These are phyloP conservation scores for Colletotrichum falcatum DNA, from an alignment of 2,329 filamentous ascomycete genomes.

Conservation along the genomic window DNA sequence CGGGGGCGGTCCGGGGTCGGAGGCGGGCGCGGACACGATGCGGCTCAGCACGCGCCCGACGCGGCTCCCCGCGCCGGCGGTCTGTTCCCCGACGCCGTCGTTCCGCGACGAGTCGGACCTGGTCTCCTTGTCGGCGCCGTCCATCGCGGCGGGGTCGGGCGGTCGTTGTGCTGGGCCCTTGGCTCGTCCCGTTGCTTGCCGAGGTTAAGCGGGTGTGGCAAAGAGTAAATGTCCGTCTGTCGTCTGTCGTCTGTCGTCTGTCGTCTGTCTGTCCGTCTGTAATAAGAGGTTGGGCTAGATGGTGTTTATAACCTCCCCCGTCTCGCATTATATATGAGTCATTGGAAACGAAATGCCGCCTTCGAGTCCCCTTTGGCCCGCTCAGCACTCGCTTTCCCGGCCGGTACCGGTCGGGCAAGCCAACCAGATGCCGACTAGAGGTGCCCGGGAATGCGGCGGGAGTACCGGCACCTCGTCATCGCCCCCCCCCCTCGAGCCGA, in stretches of 20 bases:
- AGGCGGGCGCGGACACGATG: slow-evolving; percentile 24
- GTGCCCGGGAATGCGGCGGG: slow-evolving; percentile 27
- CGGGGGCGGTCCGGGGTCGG: slow-evolving; percentile 30
- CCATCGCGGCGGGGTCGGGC: slow-evolving; percentile 10
- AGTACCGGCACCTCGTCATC: background rate
- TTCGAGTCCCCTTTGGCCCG: background rate
- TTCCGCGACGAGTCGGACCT: slow-evolving; percentile 32
- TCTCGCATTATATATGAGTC: background rate
- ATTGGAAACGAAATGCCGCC: background rate
- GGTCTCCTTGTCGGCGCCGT: slow-evolving; percentile 27
- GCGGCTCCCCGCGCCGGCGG: slow-evolving; percentile 15
- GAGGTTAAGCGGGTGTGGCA: slow-evolving; percentile 12
- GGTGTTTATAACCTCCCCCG: background rate
- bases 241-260: too few relatives aligned
- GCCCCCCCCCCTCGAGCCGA: too few relatives aligned
- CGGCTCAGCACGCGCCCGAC: slow-evolving; percentile 33
- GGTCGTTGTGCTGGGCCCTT: background rate
- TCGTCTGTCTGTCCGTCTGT: too few relatives aligned
- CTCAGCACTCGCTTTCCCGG: background rate
- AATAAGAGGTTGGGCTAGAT: too few relatives aligned
- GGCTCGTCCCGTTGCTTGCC: background rate
- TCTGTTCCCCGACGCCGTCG: slow-evolving; percentile 6
- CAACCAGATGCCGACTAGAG: slow-evolving; percentile 24
- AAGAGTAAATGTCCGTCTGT: background rate
- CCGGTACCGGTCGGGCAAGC: slow-evolving; percentile 34